Conservation (phyloP, 2,329 filamentous ascomycete genomes). For the Colletotrichum costaricense region DNA sequence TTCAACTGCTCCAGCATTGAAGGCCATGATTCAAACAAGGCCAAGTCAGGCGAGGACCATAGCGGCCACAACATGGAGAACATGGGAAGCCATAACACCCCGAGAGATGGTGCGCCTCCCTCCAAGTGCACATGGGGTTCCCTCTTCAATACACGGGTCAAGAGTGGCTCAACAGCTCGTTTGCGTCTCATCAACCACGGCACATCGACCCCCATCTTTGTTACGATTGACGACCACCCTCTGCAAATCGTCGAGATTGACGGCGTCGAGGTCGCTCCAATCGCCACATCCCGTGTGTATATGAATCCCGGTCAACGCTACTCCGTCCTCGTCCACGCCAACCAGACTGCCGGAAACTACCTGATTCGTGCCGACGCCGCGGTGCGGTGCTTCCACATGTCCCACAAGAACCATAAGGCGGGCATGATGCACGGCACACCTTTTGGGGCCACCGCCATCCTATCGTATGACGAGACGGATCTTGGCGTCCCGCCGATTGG, state of each 20-base stretch:
- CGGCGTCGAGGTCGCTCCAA: slow-evolving; percentile 50
- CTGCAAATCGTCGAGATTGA: slow-evolving; percentile 53
- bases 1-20: slow-evolving; percentile 45
- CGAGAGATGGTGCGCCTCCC: neutral
- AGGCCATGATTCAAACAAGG: slow-evolving; percentile 37
- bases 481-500: slow-evolving; percentile 24
- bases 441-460: slow-evolving; percentile 34
- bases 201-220: slow-evolving; percentile 50
- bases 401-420: slow-evolving; percentile 20
- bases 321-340: slow-evolving; percentile 48
- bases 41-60: slow-evolving; percentile 10
- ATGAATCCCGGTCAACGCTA: slow-evolving; percentile 53
- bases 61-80: slow-evolving; percentile 14
- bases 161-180: slow-evolving; percentile 42
- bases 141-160: slow-evolving; percentile 46
- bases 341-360: slow-evolving; percentile 47
- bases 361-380: slow-evolving; percentile 45
- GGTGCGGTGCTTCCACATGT: slow-evolving; percentile 33
- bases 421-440: slow-evolving; percentile 23
- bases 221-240: slow-evolving; percentile 52
- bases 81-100: slow-evolving; percentile 11
- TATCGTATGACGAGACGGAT: slow-evolving; percentile 37
- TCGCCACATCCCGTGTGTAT: slow-evolving; percentile 47
- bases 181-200: slow-evolving; percentile 54
- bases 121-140: slow-evolving; percentile 44